Conservation (phyloP, 1,284 basidiomycete species). For the Coriolopsis trogii region DNA sequence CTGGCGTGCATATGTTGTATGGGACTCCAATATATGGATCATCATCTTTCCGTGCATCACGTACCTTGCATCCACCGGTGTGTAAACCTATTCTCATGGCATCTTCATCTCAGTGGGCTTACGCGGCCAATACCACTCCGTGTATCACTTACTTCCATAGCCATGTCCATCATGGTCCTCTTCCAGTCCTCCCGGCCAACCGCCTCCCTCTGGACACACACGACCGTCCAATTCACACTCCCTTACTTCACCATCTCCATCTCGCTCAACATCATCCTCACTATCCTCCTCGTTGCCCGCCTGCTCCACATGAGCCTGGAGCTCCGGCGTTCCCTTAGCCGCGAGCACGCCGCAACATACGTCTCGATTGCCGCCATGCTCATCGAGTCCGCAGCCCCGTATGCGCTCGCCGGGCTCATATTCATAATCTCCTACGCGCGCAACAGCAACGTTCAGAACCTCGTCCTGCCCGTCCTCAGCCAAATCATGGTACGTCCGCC, state of each 20-base stretch:
- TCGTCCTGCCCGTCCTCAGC: slow-evolving; percentile 31
- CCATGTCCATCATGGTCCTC: slow-evolving; percentile 14
- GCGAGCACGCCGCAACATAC: slow-evolving; percentile 26
- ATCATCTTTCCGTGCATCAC: slow-evolving; percentile 13
- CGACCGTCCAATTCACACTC: slow-evolving; percentile 10
- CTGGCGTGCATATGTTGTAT: slow-evolving; percentile 33
- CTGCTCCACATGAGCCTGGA: slow-evolving; percentile 35
- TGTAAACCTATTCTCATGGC: not conserved
- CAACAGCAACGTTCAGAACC: slow-evolving; percentile 19
- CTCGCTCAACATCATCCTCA: slow-evolving; percentile 41
- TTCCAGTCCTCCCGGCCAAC: slow-evolving; percentile 17
- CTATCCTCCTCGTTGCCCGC: slow-evolving; percentile 39
- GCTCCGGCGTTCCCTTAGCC: slow-evolving; percentile 32
- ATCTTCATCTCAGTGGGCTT: too few relatives aligned
- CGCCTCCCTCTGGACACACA: slow-evolving; percentile 10
- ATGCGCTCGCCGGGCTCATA: slow-evolving; percentile 32
- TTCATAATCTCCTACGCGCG: slow-evolving; percentile 35
- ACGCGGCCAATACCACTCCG: too few relatives aligned
- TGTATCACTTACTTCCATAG: not conserved
- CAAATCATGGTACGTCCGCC: slow-evolving; percentile 14
- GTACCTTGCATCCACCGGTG: slow-evolving; percentile 18
- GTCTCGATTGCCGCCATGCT: slow-evolving; percentile 34
- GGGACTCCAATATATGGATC: slow-evolving; percentile 10
- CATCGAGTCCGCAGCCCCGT: slow-evolving; percentile 36
- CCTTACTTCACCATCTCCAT: slow-evolving; percentile 27